These are phyloP conservation scores for Pyrenochaeta sp. DNA, from an alignment of 2,329 filamentous ascomycete genomes.

Conservation along the genomic window DNA sequence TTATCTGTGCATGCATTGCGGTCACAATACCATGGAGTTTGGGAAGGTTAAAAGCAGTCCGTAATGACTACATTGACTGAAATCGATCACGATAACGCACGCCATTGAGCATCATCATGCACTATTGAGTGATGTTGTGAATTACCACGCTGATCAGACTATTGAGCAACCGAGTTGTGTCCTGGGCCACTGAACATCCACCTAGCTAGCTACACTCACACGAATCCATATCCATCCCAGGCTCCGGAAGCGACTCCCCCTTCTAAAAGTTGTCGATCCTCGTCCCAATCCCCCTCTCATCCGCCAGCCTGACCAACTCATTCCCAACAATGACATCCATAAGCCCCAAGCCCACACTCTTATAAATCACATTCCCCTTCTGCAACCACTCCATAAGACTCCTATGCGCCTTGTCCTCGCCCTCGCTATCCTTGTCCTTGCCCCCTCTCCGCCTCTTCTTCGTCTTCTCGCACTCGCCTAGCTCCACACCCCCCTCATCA, in stretches of 20 bases:
- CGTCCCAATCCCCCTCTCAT: slow-evolving; percentile 62
- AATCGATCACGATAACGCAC: slow-evolving; percentile 46
- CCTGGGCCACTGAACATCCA: no score
- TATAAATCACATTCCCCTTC: slow-evolving; percentile 72
- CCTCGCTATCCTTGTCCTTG: slow-evolving; percentile 27
- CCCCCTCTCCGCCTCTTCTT: slow-evolving; percentile 65
- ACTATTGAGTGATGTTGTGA: slow-evolving; percentile 26
- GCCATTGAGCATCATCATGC: slow-evolving; percentile 32
- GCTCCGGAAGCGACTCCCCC: slow-evolving; percentile 2
- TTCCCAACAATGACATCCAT: slow-evolving; percentile 72
- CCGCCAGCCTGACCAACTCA: slow-evolving; percentile 64
- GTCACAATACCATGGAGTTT: slow-evolving; percentile 49
- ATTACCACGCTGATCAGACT: not conserved
- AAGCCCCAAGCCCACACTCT: slow-evolving; percentile 71
- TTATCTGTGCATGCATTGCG: slow-evolving; percentile 51
- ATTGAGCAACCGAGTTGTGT: not conserved
- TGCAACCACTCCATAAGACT: slow-evolving; percentile 66
- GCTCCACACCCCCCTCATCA: slow-evolving; percentile 77
- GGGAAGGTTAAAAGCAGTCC: slow-evolving; percentile 49
- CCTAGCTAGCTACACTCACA: slow-evolving; percentile 17
- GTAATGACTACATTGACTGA: slow-evolving; percentile 42
- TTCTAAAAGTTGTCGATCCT: slow-evolving; percentile 58
- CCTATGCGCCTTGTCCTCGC: slow-evolving; percentile 44
- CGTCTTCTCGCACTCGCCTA: slow-evolving; percentile 73
- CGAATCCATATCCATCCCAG: not conserved